Conservation (phyloP, 2,329 filamentous ascomycete genomes). For the Trichoderma koningii region DNA sequence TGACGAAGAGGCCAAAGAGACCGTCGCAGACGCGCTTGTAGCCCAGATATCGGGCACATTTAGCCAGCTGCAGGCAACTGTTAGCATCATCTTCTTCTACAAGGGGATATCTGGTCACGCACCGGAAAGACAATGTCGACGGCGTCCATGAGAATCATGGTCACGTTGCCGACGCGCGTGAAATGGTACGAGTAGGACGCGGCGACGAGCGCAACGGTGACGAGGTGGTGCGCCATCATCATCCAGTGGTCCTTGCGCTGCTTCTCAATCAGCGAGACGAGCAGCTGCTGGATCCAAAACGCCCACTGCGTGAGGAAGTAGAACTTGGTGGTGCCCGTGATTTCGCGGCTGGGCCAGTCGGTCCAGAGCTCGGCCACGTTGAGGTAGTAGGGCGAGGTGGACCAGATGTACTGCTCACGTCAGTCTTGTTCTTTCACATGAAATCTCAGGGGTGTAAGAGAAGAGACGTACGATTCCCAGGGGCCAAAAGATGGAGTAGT, state of each 20-base stretch:
- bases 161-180: conserved; percentile 84
- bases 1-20: conserved; percentile 82
- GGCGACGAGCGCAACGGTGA: conserved; percentile 79
- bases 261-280: conserved; percentile 94
- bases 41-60: conserved; percentile 88
- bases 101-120: conserved; percentile 35
- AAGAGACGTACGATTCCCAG: conserved; percentile 72
- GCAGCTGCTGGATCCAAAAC: conserved; percentile 92
- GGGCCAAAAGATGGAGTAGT: conserved; percentile 78
- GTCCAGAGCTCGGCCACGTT: conserved; percentile 80
- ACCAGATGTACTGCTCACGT: conserved; percentile 72
- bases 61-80: conserved; percentile 65
- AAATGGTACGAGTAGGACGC: conserved; percentile 85
- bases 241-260: conserved; percentile 92
- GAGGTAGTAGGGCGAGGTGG: conserved; percentile 74
- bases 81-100: not conserved
- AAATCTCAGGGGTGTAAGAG: too few species aligned
- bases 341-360: conserved; percentile 77
- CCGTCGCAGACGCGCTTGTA: conserved; percentile 76
- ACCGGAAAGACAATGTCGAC: conserved; percentile 88
- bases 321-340: conserved; percentile 76
- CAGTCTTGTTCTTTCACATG: not conserved
- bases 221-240: conserved; percentile 95
- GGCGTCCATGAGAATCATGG: conserved; percentile 90
- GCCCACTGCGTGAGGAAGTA: conserved; percentile 90